Conservation (phyloP, 2,329 filamentous ascomycete genomes). For the Colletotrichum sp. region DNA sequence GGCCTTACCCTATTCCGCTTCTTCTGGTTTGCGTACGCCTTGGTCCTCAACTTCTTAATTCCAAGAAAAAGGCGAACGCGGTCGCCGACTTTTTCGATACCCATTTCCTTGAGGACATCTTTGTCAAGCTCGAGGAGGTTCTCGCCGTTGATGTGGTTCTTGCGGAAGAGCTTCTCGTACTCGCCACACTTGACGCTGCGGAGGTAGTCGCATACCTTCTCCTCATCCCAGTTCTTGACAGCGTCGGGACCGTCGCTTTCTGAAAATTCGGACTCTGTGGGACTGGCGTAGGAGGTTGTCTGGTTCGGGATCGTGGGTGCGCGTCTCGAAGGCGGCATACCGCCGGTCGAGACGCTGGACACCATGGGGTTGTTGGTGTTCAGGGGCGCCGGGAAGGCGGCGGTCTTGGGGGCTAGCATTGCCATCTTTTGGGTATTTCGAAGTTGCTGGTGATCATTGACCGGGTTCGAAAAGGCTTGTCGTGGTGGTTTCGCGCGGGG, state of each 20-base stretch:
- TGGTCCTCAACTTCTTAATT: conserved; percentile 83
- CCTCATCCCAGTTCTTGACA: conserved; percentile 88
- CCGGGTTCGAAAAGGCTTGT: background rate
- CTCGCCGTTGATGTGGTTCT: conserved; percentile 97
- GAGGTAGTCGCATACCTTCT: conserved; percentile 89
- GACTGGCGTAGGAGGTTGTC: conserved; percentile 73
- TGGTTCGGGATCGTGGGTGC: conserved; percentile 52
- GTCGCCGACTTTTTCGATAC: conserved; percentile 97
- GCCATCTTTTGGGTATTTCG: conserved; percentile 58
- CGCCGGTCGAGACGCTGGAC: conserved; percentile 51
- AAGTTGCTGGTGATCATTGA: background rate
- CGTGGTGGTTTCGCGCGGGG: background rate
- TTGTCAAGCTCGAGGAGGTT: conserved; percentile 97
- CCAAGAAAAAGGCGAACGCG: conserved; percentile 88
- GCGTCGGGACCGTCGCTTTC: conserved; percentile 79
- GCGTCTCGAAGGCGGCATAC: conserved; percentile 57
- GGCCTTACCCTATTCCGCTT: conserved; percentile 81
- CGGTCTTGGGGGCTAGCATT: conserved; percentile 78
- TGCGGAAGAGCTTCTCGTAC: conserved; percentile 88
- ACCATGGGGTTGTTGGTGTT: conserved; percentile 50
- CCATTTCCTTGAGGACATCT: conserved; percentile 95
- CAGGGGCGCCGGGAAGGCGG: conserved; percentile 64
- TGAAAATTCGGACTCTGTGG: conserved; percentile 92
- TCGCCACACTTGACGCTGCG: conserved; percentile 90
- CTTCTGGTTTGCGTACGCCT: conserved; percentile 76